phyloP scores from a whole-genome alignment of 129 eudicot genomes.

The Artemisia argyi region DNA sequence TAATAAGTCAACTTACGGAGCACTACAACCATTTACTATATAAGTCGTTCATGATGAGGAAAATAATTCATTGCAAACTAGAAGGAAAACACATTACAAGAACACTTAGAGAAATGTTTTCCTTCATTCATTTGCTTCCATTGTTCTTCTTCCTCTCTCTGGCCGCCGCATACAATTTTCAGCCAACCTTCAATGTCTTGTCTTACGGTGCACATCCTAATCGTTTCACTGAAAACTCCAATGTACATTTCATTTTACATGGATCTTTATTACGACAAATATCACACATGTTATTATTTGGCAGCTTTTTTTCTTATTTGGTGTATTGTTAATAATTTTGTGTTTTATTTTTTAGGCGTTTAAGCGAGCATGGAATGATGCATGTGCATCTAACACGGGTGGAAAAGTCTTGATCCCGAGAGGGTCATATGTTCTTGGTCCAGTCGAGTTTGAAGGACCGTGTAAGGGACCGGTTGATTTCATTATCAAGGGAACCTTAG shows the following conservation, averaged over 20 bases:
- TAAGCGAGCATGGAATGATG: conserved; percentile 60
- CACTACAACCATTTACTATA: conserved; percentile 11
- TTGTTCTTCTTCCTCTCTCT: conserved; percentile 17
- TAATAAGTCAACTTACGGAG: conserved; percentile 19
- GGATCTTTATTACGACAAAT: neutral
- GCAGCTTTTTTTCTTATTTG: too few relatives aligned
- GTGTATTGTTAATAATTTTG: too few relatives aligned
- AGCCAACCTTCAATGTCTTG: conserved; percentile 41
- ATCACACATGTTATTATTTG: neutral
- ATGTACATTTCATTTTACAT: conserved; percentile 32
- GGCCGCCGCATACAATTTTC: conserved; percentile 2
- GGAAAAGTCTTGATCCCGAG: conserved; percentile 37
- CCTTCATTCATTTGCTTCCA: conserved; percentile 32
- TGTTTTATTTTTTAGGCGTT: conserved; percentile 43
- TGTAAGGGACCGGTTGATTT: conserved; percentile 38
- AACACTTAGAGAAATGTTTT: conserved; percentile 8
- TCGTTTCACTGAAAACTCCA: conserved; percentile 44
- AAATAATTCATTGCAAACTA: conserved; percentile 11
- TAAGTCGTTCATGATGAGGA: neutral
- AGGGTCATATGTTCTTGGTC: conserved; percentile 43
- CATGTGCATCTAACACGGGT: conserved; percentile 39
- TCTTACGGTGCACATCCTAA: conserved; percentile 53
- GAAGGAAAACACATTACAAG: neutral
- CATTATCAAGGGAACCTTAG: conserved; percentile 39
- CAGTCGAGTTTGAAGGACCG: conserved; percentile 49